Evolutionary conservation across 83 land plant genomes (phyloP).

Genomic region (Picea engelmannii): DNA sequence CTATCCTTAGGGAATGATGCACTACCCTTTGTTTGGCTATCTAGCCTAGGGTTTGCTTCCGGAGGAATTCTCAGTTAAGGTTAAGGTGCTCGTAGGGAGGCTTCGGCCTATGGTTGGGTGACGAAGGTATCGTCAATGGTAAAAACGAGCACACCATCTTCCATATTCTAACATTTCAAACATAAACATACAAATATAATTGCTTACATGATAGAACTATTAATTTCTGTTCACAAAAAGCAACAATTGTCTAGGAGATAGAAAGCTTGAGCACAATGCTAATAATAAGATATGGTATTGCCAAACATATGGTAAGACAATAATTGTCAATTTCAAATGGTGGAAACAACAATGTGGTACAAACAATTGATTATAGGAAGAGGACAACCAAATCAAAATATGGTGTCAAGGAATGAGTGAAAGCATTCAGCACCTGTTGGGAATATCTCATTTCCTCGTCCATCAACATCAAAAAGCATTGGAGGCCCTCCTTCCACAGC

Average conservation of each 20-base stretch:
- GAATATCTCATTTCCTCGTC: slow-evolving; percentile 71
- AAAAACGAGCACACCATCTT: no score
- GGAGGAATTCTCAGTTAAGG: no score
- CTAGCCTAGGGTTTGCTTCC: no score
- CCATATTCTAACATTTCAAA: no score
- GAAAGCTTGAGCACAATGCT: background rate
- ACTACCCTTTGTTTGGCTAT: no score
- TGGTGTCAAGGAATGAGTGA: background rate
- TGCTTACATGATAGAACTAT: no score
- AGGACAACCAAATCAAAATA: background rate
- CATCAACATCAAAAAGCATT: slow-evolving; percentile 85
- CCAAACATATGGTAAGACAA: background rate
- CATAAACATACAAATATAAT: no score
- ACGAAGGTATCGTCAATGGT: no score
- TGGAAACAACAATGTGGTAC: background rate
- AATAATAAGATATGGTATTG: background rate
- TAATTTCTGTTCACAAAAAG: background rate
- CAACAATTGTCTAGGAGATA: background rate
- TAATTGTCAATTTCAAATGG: background rate
- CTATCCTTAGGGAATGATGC: no score
- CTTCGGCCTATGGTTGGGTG: no score
- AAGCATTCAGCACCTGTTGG: slow-evolving; percentile 67
- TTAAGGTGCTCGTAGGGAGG: no score
- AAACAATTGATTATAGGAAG: background rate
- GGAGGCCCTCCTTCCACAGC: slow-evolving; percentile 77